Conservation (phyloP, 2,329 filamentous ascomycete species). For the Epichloe hybrida region DNA sequence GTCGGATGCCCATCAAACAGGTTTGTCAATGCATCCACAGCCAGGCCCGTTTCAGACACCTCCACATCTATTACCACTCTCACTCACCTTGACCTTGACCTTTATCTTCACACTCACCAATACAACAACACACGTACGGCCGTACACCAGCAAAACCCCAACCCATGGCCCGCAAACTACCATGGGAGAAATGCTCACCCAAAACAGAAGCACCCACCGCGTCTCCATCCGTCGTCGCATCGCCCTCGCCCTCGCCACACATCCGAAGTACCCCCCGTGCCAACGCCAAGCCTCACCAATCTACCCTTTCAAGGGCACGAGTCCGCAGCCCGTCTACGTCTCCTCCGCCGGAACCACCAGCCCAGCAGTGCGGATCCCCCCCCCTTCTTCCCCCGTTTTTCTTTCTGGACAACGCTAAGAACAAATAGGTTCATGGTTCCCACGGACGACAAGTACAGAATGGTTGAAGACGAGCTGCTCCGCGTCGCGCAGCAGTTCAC, state of each 20-base stretch:
- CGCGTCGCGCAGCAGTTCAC: conserved; percentile 57
- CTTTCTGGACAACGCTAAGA: neutral
- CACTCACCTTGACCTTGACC: neutral
- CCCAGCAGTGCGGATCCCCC: conserved; percentile 31
- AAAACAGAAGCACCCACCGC: neutral
- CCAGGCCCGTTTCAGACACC: too few species aligned
- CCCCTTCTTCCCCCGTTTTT: neutral
- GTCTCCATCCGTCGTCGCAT: neutral
- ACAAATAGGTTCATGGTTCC: conserved; percentile 45
- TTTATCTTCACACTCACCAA: neutral
- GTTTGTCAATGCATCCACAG: too few species aligned
- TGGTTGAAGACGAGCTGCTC: conserved; percentile 74
- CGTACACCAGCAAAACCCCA: neutral
- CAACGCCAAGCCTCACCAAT: neutral
- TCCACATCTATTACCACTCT: neutral
- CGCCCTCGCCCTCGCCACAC: neutral
- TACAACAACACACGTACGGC: neutral
- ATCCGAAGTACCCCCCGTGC: neutral
- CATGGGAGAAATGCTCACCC: conserved; percentile 1
- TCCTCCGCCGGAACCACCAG: conserved; percentile 34
- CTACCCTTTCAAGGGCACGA: neutral
- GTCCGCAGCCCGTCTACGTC: conserved; percentile 34
- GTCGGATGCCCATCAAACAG: too few species aligned
- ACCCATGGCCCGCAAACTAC: conserved; percentile 5
- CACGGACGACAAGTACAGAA: conserved; percentile 64